Conservation (phyloP, 345 rosid genomes). For the Heritiera littoralis region DNA sequence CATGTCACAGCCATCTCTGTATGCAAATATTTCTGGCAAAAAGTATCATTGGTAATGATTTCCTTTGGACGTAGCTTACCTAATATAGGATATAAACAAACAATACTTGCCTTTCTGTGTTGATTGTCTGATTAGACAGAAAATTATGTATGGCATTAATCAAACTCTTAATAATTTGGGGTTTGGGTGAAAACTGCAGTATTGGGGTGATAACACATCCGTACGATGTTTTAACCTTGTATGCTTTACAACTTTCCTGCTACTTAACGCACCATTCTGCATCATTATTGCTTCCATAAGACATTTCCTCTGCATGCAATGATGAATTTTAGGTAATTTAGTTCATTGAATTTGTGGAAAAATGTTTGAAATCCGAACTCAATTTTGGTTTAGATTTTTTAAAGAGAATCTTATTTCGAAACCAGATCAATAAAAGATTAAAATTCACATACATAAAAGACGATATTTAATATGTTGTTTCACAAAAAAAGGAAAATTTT, state of each 20-base stretch:
- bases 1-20: background rate
- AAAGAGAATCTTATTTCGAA: too few species aligned
- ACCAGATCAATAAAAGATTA: too few species aligned
- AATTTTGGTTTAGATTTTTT: background rate
- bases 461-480: too few species aligned
- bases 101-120: background rate
- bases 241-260: background rate
- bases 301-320: background rate
- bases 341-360: slow-evolving; percentile 7
- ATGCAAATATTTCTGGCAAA: background rate
- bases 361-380: background rate
- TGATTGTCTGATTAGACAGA: slow-evolving; percentile 7
- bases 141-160: background rate
- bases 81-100: background rate
- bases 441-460: too few species aligned
- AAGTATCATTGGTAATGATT: background rate
- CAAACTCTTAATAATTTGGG: slow-evolving; percentile 10
- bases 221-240: background rate
- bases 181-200: background rate
- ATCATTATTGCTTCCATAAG: background rate
- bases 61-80: background rate
- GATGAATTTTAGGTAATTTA: slow-evolving; percentile 3
- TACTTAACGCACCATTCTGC: background rate
- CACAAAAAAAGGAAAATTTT: too few species aligned
- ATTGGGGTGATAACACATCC: background rate